Evolutionary conservation across 2,329 filamentous ascomycete species (phyloP).

Genomic region (Sporothrix schenckii): DNA sequence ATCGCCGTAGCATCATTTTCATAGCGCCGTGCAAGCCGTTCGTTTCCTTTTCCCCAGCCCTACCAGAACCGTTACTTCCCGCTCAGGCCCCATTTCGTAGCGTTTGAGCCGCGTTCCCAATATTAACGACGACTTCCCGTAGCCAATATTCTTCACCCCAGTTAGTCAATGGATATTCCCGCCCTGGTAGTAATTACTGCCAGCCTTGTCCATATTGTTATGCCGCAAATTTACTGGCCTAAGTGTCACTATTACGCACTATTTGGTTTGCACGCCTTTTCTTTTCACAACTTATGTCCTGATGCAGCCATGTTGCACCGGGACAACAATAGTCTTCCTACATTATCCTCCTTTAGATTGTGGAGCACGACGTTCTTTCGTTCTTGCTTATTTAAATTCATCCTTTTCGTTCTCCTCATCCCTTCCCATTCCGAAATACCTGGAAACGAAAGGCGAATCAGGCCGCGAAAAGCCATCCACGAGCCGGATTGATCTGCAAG

Average conservation of each 20-base stretch:
- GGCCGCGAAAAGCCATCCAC: background rate
- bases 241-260: background rate
- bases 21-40: no score
- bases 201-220: no score
- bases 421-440: background rate
- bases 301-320: background rate
- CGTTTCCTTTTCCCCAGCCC: background rate
- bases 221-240: background rate
- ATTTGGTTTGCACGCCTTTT: background rate
- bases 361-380: background rate
- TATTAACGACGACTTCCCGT: background rate
- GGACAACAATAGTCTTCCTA: background rate
- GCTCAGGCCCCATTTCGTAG: conserved; percentile 13
- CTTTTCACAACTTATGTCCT: conserved; percentile 1
- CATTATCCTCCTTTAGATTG: background rate
- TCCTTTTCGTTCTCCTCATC: background rate
- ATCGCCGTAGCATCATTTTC: no score
- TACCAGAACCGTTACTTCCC: conserved; percentile 16
- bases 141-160: no score
- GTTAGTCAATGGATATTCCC: no score
- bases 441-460: conserved; percentile 1
- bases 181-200: no score
- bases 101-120: background rate
- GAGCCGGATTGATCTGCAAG: background rate
- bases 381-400: background rate